Base-by-base conservation (phyloP, 345 rosid genomes). In the Hibiscus trionum region DNA sequence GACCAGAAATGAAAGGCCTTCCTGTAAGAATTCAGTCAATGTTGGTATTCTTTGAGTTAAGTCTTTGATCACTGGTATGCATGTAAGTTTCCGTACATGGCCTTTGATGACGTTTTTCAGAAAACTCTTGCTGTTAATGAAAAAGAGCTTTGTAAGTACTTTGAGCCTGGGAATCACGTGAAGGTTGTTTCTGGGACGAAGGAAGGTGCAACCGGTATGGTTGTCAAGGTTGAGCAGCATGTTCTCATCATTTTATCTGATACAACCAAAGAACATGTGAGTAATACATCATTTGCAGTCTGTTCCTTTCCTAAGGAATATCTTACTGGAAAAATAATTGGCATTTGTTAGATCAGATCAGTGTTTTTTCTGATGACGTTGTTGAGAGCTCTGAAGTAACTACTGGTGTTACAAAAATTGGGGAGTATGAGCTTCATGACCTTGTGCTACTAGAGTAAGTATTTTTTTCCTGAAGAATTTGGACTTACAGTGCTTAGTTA, bases 321-420 rank as follows among this genome's bases (percentile, higher is more conserved):
- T 24, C 10, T 24, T 57, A 11, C 42, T 64, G 29, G 29, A 42
- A n/a, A n/a, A 47, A 56, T 71, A 47, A 52, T 63, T 47, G 55
- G 29, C 56, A 11, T 78, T 14, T 78, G 16, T 73, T 80, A 29
- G 72, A 58, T 79, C 83, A 92, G 97, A 84, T 92, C 19, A 87
- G 89, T 69, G 97, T 90, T 49, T 94, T 94, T 81, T 89, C 96
- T 67, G 97, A 95, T 79, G 97, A 90, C 77, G 99, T 92, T 73
- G 99, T 92, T 73, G 93, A 89, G 83, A 95, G 97, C 78, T 95
- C 98, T 44, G 99, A 95, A 87, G 97, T 95, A 69, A 89, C 97
- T 37, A 84, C 98, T 73, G 99, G 97, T 68, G 73, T 90, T 70
- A 89, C 97, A 65, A 90, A 88, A 80, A 83, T 95, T 50, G 98